Percentiles rank a stretch among this genome's conserved stretches.
Conservation (phyloP, 2,329 filamentous ascomycete species). For the Rhynchosporium agropyri region DNA sequence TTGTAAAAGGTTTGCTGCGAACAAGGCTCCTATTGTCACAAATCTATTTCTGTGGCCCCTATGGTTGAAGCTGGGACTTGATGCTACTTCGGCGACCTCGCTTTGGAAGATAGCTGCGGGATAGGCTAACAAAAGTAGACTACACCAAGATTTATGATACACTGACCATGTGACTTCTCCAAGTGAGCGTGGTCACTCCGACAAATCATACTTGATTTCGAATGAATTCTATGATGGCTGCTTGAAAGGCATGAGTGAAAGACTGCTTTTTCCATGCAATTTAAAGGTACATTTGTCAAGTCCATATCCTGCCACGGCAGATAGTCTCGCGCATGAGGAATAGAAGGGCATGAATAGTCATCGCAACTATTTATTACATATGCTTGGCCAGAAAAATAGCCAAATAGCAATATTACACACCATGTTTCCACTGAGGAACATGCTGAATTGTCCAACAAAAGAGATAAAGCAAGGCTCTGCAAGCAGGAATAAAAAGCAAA, state of each 20-base stretch:
- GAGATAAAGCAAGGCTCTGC: neutral
- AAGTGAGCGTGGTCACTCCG: no score
- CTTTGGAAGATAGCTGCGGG: no score
- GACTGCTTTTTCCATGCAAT: neutral
- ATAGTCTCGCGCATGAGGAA: neutral
- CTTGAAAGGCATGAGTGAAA: constrained; percentile 1
- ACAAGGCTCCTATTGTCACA: neutral
- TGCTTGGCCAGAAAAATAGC: neutral
- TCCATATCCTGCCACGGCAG: neutral
- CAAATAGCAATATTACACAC: constrained; percentile 12
- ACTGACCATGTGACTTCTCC: no score
- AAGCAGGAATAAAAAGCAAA: neutral
- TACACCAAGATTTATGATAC: no score
- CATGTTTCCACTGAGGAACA: neutral
- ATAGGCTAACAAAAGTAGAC: no score
- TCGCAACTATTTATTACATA: neutral
- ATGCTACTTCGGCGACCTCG: no score
- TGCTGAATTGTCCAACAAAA: constrained; percentile 11
- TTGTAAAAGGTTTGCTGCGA: neutral
- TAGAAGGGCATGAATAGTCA: neutral
- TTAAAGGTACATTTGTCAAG: constrained; percentile 1
- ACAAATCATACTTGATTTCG: no score
- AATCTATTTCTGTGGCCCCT: neutral
- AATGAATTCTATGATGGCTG: neutral
- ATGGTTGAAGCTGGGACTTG: neutral